Conservation (phyloP, 2,329 filamentous ascomycete genomes). For the Claviceps humidiphila region DNA sequence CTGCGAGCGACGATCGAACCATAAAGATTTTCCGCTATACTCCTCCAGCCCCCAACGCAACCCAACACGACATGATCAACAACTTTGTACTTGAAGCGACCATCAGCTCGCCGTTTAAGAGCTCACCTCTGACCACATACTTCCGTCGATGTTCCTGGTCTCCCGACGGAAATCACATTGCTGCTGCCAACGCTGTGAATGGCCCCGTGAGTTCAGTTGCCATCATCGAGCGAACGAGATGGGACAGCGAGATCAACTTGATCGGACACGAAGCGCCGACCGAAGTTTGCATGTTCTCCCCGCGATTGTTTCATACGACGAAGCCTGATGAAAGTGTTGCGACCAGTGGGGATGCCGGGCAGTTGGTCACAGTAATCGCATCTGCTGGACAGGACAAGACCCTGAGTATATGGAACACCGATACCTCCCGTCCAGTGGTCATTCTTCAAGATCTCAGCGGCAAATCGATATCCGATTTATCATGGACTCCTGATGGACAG, state of each 20-base stretch:
- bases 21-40: conserved; percentile 97
- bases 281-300: conserved; percentile 95
- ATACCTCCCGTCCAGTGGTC: conserved; percentile 78
- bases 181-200: conserved; percentile 92
- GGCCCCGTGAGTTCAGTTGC: conserved; percentile 94
- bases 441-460: conserved; percentile 78
- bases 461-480: conserved; percentile 87
- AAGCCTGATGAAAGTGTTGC: conserved; percentile 45
- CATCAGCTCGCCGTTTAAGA: conserved; percentile 74
- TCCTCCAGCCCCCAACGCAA: conserved; percentile 78
- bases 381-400: conserved; percentile 96
- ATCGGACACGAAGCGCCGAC: conserved; percentile 96
- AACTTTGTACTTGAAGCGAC: conserved; percentile 95
- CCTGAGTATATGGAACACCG: conserved; percentile 94
- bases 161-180: conserved; percentile 92
- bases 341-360: conserved; percentile 27
- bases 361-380: conserved; percentile 78
- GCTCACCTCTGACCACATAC: conserved; percentile 90
- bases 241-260: conserved; percentile 94
- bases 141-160: conserved; percentile 96
- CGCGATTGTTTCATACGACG: conserved; percentile 67
- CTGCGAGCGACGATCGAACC: conserved; percentile 88
- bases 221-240: conserved; percentile 80
- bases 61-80: conserved; percentile 87
- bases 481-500: conserved; percentile 87